Percentiles rank a stretch among this genome's conserved stretches.
phyloP scores from a whole-genome alignment of 2,329 filamentous ascomycete species.

The Cladophialophora yegresii region DNA sequence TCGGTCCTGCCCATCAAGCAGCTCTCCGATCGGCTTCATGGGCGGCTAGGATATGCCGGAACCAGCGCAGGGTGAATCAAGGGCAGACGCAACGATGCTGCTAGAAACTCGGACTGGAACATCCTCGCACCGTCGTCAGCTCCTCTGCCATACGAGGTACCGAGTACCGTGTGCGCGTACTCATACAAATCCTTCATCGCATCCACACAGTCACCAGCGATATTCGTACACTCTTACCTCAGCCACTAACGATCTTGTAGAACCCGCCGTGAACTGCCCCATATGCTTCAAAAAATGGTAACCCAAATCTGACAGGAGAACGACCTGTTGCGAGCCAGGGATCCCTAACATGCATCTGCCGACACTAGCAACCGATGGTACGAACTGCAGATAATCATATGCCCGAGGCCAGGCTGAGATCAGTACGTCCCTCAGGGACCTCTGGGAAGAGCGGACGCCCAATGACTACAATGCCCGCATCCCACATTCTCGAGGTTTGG shows the following conservation, averaged over 20 bases:
- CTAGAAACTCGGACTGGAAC: not conserved
- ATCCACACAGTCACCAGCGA: not conserved
- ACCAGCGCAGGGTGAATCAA: not conserved
- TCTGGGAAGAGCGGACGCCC: not conserved
- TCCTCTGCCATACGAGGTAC: too few species aligned
- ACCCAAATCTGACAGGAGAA: not conserved
- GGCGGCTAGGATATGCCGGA: not conserved
- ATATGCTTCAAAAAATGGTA: not conserved
- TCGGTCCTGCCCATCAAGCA: not conserved
- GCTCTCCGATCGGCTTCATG: not conserved
- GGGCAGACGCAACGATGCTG: not conserved
- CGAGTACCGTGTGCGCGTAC: too few species aligned
- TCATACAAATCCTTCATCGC: not conserved
- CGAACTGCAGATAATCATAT: too few species aligned
- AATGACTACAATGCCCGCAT: not conserved
- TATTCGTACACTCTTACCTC: not conserved
- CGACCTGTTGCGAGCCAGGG: not conserved
- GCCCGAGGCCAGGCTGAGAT: not conserved
- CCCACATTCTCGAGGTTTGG: not conserved
- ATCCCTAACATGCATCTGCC: too few species aligned
- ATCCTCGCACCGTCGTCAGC: not conserved
- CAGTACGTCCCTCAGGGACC: not conserved
- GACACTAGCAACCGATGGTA: too few species aligned
- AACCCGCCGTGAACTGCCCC: not conserved
- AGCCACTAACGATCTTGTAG: not conserved